A percentile compares a stretch with the other conserved stretches of the same genome.
These are phyloP conservation scores for Paraphaeosphaeria minitans DNA, from an alignment of 2,329 filamentous ascomycete species.

Conservation along the genomic window DNA sequence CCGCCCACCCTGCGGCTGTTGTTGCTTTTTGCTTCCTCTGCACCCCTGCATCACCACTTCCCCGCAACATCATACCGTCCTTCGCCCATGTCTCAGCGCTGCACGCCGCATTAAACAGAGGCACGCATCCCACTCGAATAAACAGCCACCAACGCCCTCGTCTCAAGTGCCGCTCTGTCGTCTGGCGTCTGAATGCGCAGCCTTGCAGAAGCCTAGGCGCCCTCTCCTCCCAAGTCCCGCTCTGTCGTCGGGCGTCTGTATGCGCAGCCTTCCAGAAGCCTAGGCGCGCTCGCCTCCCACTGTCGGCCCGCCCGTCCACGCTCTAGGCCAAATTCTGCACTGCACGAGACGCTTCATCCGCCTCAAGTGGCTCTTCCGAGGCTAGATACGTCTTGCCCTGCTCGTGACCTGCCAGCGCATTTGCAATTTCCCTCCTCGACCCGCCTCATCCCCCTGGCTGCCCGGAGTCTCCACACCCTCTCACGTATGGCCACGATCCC, in stretches of 20 bases:
- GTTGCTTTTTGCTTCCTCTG: conserved; percentile 1
- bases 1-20: not conserved
- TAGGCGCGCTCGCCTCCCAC: conserved; percentile 17
- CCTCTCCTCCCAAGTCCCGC: conserved; percentile 5
- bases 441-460: conserved; percentile 6
- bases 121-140: conserved; percentile 20
- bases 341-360: conserved; percentile 39
- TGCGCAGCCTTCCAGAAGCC: conserved; percentile 14
- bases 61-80: conserved; percentile 13
- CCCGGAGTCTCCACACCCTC: not conserved
- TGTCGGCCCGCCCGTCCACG: conserved; percentile 31
- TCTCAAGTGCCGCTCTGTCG: not conserved
- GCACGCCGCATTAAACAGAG: conserved; percentile 22
- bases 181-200: conserved; percentile 11
- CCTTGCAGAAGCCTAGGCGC: conserved; percentile 15
- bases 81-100: conserved; percentile 17
- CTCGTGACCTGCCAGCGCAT: conserved; percentile 28
- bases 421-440: conserved; percentile 11
- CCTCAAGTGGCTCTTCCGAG: conserved; percentile 27
- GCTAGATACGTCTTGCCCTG: conserved; percentile 26
- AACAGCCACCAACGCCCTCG: conserved; percentile 15
- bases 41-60: conserved; percentile 11
- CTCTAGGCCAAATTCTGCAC: conserved; percentile 34
- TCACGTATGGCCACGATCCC: conserved; percentile 22
- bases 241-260: conserved; percentile 5